Conservation (phyloP, 208 protist genomes). For the Trypanosoma conorhini region DNA sequence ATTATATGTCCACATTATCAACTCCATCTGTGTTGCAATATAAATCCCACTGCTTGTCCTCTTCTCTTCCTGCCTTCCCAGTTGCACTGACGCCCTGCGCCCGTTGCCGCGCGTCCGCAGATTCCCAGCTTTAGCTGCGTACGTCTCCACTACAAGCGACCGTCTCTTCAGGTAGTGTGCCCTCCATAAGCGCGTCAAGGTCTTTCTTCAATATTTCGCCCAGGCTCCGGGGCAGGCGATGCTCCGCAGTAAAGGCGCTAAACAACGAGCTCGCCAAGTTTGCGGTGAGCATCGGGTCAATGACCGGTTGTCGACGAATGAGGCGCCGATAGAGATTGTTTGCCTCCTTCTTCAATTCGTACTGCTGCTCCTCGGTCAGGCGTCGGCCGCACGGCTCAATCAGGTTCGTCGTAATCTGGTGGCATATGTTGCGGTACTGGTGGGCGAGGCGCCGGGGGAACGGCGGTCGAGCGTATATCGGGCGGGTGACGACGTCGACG, state of each 20-base stretch:
- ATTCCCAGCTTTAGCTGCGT: not conserved
- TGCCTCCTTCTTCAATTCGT: slow-evolving; percentile 39
- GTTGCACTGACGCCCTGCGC: not conserved
- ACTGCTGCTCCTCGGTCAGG: slow-evolving; percentile 20
- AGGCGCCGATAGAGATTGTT: slow-evolving; percentile 48
- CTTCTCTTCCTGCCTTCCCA: not conserved
- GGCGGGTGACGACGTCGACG: slow-evolving; percentile 36
- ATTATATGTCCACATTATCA: not conserved
- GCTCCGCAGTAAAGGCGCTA: slow-evolving; percentile 42
- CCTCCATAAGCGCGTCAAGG: slow-evolving; percentile 15
- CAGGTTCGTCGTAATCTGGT: slow-evolving; percentile 41
- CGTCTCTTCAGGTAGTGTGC: not conserved
- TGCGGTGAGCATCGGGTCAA: slow-evolving; percentile 53
- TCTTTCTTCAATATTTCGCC: slow-evolving; percentile 40
- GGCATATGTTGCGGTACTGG: slow-evolving; percentile 43
- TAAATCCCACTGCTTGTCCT: not conserved
- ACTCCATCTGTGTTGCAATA: not conserved
- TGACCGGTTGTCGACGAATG: slow-evolving; percentile 48
- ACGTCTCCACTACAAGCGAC: not conserved
- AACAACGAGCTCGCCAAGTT: slow-evolving; percentile 44
- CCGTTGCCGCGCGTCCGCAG: not conserved
- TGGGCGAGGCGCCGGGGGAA: slow-evolving; percentile 34
- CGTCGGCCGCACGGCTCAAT: slow-evolving; percentile 30
- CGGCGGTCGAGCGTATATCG: slow-evolving; percentile 31
- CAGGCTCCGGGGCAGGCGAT: slow-evolving; percentile 31